These are phyloP conservation scores for Elsinoe perseae DNA, from an alignment of 2,329 filamentous ascomycete genomes.

Conservation along the genomic window DNA sequence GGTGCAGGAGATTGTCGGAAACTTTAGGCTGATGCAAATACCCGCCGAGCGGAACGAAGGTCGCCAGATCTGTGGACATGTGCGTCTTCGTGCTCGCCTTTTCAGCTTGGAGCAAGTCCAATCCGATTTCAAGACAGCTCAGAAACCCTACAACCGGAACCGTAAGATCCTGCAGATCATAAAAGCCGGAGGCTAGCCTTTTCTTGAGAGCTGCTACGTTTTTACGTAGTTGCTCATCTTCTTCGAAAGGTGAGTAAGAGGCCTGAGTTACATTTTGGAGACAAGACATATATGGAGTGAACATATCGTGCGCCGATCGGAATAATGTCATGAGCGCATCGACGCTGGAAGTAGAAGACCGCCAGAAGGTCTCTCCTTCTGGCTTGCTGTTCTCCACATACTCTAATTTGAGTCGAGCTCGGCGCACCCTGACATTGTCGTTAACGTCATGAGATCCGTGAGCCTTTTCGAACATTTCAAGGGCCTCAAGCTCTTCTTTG, in stretches of 20 bases:
- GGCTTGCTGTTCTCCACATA: conserved; percentile 66
- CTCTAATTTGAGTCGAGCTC: conserved; percentile 32
- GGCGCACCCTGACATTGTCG: not conserved
- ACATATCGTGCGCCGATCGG: not conserved
- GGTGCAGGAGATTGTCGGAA: not conserved
- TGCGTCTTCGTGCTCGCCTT: not conserved
- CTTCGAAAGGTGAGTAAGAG: not conserved
- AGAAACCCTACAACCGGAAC: conserved; percentile 71
- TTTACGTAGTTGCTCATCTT: conserved; percentile 17
- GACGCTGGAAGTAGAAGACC: conserved; percentile 62
- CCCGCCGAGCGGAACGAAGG: conserved; percentile 14
- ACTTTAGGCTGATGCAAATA: not conserved
- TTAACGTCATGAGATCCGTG: conserved; percentile 33
- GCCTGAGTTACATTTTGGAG: not conserved
- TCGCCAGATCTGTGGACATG: not conserved
- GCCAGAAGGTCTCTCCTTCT: conserved; percentile 58
- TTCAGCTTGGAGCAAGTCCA: conserved; percentile 12
- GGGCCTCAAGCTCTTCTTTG: conserved; percentile 43
- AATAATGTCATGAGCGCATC: conserved; percentile 48
- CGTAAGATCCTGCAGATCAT: conserved; percentile 78
- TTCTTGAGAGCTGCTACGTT: conserved; percentile 53
- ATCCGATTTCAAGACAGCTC: conserved; percentile 66
- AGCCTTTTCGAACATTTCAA: conserved; percentile 57
- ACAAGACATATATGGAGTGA: not conserved
- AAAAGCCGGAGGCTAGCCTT: conserved; percentile 62